These are phyloP conservation scores for Arabidopsis arenosa DNA, from an alignment of 345 rosid species.

Conservation along the genomic window DNA sequence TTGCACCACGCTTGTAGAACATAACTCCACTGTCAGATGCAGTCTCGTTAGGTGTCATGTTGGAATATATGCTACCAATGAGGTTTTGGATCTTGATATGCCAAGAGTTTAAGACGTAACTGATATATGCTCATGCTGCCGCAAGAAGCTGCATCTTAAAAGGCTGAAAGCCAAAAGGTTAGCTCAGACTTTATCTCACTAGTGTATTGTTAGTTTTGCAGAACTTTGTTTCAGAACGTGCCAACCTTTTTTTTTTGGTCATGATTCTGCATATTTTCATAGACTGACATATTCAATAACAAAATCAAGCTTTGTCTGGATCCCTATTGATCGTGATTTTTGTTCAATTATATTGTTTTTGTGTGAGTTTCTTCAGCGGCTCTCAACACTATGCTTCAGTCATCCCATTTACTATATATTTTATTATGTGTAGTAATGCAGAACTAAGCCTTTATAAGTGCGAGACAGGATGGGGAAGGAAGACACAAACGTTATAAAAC, in stretches of 20 bases:
- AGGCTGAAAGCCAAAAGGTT: conserved; percentile 30
- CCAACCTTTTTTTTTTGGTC: conserved; percentile 5
- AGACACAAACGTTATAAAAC: conserved; percentile 1
- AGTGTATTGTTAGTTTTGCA: background rate
- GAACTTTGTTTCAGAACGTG: background rate
- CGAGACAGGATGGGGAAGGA: conserved; percentile 6
- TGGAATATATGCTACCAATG: conserved; percentile 11
- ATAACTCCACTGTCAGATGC: conserved; percentile 5
- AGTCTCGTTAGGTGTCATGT: conserved; percentile 11
- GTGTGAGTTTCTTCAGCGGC: background rate
- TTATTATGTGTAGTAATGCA: conserved; percentile 33
- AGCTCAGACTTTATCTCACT: conserved; percentile 24
- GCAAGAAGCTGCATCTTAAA: conserved; percentile 8
- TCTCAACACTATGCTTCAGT: conserved; percentile 13
- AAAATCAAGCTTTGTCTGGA: conserved; percentile 14
- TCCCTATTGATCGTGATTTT: background rate
- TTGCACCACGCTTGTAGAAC: conserved; percentile 16
- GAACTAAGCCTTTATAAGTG: conserved; percentile 9
- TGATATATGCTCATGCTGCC: conserved; percentile 1
- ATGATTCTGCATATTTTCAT: conserved; percentile 23
- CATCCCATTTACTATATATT: conserved; percentile 20
- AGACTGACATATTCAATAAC: conserved; percentile 1
- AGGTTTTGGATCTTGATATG: conserved; percentile 26
- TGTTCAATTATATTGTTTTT: background rate
- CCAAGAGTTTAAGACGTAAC: conserved; percentile 9